Evolutionary conservation across 2,329 filamentous ascomycete species (phyloP).

Genomic region (Xylaria sp.): DNA sequence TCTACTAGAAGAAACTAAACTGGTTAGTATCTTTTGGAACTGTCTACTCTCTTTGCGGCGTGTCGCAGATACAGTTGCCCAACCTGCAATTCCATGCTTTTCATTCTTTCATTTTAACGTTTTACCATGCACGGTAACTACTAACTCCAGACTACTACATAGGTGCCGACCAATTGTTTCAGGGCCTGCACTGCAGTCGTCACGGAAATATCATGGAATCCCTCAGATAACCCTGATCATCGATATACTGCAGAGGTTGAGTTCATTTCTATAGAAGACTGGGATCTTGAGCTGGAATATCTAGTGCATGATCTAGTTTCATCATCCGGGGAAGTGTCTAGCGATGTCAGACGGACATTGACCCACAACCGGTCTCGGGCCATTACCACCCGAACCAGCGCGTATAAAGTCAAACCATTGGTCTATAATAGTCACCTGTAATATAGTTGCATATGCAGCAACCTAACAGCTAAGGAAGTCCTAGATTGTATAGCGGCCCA

Average conservation of each 20-base stretch:
- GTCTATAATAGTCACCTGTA: too few species aligned
- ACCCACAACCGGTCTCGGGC: too few species aligned
- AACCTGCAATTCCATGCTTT: background rate
- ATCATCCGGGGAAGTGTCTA: conserved; percentile 51
- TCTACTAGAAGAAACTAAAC: conserved; percentile 44
- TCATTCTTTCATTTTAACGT: background rate
- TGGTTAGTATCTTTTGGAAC: conserved; percentile 33
- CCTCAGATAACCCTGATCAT: conserved; percentile 50
- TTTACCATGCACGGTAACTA: background rate
- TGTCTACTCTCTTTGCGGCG: background rate
- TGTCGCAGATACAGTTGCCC: background rate
- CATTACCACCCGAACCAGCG: too few species aligned
- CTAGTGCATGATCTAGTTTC: conserved; percentile 61
- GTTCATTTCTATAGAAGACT: conserved; percentile 63
- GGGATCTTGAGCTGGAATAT: conserved; percentile 61
- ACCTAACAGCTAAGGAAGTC: too few species aligned
- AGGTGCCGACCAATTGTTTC: conserved; percentile 59
- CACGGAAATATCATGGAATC: conserved; percentile 69
- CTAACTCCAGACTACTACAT: background rate
- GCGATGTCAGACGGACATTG: too few species aligned
- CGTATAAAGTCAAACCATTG: too few species aligned
- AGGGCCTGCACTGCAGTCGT: conserved; percentile 70
- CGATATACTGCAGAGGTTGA: conserved; percentile 66
- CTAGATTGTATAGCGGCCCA: too few species aligned
- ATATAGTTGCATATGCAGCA: too few species aligned